Base-by-base conservation (phyloP, 1,284 basidiomycete species). In the Anthracocystis panici-leucophaei region DNA sequence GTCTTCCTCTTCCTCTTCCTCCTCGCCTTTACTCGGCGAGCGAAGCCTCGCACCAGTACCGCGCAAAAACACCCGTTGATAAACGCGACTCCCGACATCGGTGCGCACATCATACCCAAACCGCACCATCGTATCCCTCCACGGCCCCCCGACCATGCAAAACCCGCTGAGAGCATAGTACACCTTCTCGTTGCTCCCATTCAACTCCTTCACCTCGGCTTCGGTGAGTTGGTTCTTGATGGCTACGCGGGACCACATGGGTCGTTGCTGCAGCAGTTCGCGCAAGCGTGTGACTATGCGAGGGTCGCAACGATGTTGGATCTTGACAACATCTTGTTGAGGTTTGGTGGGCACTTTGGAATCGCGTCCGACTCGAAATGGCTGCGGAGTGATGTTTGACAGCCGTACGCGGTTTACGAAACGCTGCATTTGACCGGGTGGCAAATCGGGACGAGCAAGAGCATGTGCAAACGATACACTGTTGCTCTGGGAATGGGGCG, bases 141-240 rank as follows among this genome's bases (percentile, higher is more conserved):
- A 98, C 2, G 95, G 94, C 0, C 96, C 96, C 73, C 97, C 95
- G 67, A 91, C 90, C 83, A 98, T 96, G 2, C 93, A 91, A 83
- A 95, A 99, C 51, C 91, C 84, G 5, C 86, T 79, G 10, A 86
- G 77, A 0, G 88, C 86, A 51, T 88, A 81, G 57, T 87, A 87
- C 2, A 85, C 77, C 73, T 88, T 89, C 60, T 63, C 74, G 16
- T 68, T 76, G 14, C 40, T 68, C 3, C 74, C 65, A 7, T 58
- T 41, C 40, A 93, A 88, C 72, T 91, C 90, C 51, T 91, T 88
- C 11, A 89, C 87, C 75, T 94, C 92, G 0, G 87, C 85, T 0
- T 89, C 87, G n/a, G 88, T 87, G 63, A 97, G 90, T 77, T 95
- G 93, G 75, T 93, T 95, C 68, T 93, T 89, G 8, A 98, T 87